A percentile compares a stretch with the other conserved stretches of the same genome.
These are phyloP conservation scores for Erysimum cheiranthoides DNA, from an alignment of 345 rosid species.

Conservation along the genomic window DNA sequence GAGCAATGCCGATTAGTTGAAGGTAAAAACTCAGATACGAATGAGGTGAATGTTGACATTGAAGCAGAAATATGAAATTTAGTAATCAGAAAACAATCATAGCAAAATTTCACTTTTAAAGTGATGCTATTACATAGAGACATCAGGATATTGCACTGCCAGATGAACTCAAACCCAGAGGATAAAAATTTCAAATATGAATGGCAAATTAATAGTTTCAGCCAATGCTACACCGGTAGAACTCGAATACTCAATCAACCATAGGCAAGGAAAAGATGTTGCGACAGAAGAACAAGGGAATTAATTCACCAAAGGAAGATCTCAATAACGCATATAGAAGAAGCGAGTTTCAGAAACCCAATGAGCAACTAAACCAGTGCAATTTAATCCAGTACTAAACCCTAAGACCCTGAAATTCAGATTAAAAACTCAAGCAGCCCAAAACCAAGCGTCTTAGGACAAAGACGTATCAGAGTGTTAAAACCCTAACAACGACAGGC, in stretches of 20 bases:
- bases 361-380: slow-evolving; percentile 14
- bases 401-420: slow-evolving; percentile 22
- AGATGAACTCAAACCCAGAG: slow-evolving; percentile 12
- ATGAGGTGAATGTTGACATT: slow-evolving; percentile 21
- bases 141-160: not conserved
- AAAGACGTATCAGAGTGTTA: not conserved
- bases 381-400: slow-evolving; percentile 28
- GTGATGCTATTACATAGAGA: not conserved
- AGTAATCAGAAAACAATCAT: not conserved
- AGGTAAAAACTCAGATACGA: slow-evolving; percentile 8
- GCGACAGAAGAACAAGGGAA: not conserved
- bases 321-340: not conserved
- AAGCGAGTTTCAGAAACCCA: slow-evolving; percentile 10
- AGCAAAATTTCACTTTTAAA: not conserved
- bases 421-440: not conserved
- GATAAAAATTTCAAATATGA: not conserved
- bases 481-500: slow-evolving; percentile 31
- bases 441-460: not conserved
- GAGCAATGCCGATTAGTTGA: slow-evolving; percentile 23
- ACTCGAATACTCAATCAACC: slow-evolving; percentile 21
- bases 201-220: not conserved
- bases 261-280: not conserved
- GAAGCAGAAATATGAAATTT: slow-evolving; percentile 1
- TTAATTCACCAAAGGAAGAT: not conserved
- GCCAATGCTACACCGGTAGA: not conserved